Evolutionary conservation across 2,329 filamentous ascomycete species (phyloP), one percentile per base, ranked within the genome.

Genomic region (Diaporthe velutina): DNA sequence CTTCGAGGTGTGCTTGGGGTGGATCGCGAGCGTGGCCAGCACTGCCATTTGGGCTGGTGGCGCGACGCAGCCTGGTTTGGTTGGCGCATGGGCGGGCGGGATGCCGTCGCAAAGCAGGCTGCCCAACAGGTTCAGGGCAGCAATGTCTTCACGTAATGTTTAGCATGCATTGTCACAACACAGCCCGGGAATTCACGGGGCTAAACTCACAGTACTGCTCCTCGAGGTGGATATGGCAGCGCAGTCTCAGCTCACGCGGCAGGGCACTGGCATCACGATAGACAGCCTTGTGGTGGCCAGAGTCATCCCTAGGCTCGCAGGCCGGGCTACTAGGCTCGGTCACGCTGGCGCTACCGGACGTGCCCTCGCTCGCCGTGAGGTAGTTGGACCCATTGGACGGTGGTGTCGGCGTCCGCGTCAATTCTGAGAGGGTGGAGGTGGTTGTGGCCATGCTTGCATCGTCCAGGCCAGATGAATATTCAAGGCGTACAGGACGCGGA

Each of bases 21-120:
- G 95, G 19, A 97, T 90, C n/a, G 93, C 84, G n/a, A 98, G 86
- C 2, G 95, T 97, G 57, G 89, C 91, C n/a, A 95, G 89, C 12
- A 98, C 86, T 10, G 94, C 92, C 33, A 98, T 86, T 77, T 96
- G 92, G 73, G 91, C 90, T 0, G 93, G 88, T 3, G 93, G 90
- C 1, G 96, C 94, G 25, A 95, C 84, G 74, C 89, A 90, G 15
- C 90, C 89, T 0, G 90, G 86, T 42, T 83, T 84, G 15, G 80
- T 38, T 35, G 57, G 61, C 70, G 58, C 75, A 50, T 19, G 58
- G 35, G 61, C 76, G 72, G 73, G 80, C 9, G 83, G 83, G 79
- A 81, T 80, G 73, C 91, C 90, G 19, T 91, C 86, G 3, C 85
- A 87, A n/a, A 93, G 84, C n/a, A 92, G 85, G 79, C 89, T 90